Percentiles rank a stretch among this genome's conserved stretches.
phyloP scores from a whole-genome alignment of 805 yeast species.

The Candida caryicola region DNA sequence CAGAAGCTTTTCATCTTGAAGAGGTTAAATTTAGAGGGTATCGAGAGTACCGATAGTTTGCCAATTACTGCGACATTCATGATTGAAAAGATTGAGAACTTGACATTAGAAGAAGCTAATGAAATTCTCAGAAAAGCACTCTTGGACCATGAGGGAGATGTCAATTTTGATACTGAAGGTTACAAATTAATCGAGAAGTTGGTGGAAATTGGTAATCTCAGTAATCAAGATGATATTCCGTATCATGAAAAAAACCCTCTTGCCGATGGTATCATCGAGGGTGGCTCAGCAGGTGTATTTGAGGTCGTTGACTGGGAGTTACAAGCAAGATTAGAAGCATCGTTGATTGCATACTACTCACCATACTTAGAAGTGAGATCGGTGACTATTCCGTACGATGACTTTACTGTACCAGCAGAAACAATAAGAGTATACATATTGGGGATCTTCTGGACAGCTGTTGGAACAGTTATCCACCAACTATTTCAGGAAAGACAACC shows the following conservation, averaged over 20 bases:
- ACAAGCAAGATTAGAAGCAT: slow-evolving; percentile 40
- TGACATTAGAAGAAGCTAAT: slow-evolving; percentile 38
- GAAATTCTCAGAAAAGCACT: slow-evolving; percentile 39
- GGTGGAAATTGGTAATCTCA: slow-evolving; percentile 5
- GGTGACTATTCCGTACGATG: slow-evolving; percentile 58
- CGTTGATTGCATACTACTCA: slow-evolving; percentile 40
- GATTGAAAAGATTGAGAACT: slow-evolving; percentile 36
- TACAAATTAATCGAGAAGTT: slow-evolving; percentile 23
- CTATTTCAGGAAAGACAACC: slow-evolving; percentile 56
- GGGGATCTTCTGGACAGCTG: slow-evolving; percentile 49
- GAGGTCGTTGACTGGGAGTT: slow-evolving; percentile 36
- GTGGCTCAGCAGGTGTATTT: background rate
- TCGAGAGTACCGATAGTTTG: slow-evolving; percentile 24
- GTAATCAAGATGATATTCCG: background rate
- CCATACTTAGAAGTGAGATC: slow-evolving; percentile 68
- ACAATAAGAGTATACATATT: slow-evolving; percentile 55
- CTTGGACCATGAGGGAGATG: slow-evolving; percentile 37
- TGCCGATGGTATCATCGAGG: slow-evolving; percentile 1
- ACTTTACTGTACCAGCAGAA: slow-evolving; percentile 46
- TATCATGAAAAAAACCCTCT: background rate
- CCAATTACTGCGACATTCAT: slow-evolving; percentile 36
- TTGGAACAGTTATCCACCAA: slow-evolving; percentile 54
- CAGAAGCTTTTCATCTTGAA: slow-evolving; percentile 28
- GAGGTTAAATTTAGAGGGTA: slow-evolving; percentile 24
- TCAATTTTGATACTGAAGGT: slow-evolving; percentile 31